Evolutionary conservation across 2,329 filamentous ascomycete species (phyloP).

Genomic region (Pyrenophora seminiperda): DNA sequence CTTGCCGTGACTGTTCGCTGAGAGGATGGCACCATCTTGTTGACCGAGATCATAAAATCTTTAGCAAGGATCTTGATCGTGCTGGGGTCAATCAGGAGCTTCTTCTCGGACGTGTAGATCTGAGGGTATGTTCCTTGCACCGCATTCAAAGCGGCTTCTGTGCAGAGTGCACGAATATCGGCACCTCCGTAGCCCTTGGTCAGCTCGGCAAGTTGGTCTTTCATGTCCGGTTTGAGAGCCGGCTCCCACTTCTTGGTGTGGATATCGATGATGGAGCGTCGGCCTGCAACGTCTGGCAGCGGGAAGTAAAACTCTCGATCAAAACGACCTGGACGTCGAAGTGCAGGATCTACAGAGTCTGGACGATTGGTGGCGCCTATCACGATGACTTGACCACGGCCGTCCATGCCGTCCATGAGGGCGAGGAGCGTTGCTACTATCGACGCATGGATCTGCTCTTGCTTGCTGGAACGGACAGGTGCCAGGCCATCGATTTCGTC

Average conservation of each 20-base stretch:
- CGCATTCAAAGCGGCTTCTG: conserved; percentile 92
- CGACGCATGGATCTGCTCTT: conserved; percentile 97
- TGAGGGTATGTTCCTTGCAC: conserved; percentile 96
- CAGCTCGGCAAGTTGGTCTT: conserved; percentile 79
- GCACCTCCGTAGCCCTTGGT: conserved; percentile 98
- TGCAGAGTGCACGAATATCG: conserved; percentile 90
- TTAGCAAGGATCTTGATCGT: conserved; percentile 87
- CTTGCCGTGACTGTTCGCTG: conserved; percentile 86
- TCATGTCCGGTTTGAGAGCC: conserved; percentile 74
- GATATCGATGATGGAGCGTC: conserved; percentile 89
- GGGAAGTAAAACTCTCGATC: conserved; percentile 99
- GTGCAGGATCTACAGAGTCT: conserved; percentile 94
- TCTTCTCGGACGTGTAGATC: conserved; percentile 89
- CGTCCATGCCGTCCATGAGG: conserved; percentile 58
- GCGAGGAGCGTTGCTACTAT: conserved; percentile 66
- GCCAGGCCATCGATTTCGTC: conserved; percentile 98
- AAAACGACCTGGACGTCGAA: conserved; percentile 90
- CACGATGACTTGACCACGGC: conserved; percentile 82
- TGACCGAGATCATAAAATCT: conserved; percentile 96
- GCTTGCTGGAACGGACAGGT: conserved; percentile 94
- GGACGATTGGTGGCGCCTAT: conserved; percentile 98
- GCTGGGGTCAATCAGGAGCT: conserved; percentile 83
- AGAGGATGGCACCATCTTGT: conserved; percentile 94
- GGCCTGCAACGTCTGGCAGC: conserved; percentile 77
- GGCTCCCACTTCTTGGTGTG: conserved; percentile 93